Evolutionary conservation across 345 rosid genomes (phyloP).

Genomic region (Populus simonii): DNA sequence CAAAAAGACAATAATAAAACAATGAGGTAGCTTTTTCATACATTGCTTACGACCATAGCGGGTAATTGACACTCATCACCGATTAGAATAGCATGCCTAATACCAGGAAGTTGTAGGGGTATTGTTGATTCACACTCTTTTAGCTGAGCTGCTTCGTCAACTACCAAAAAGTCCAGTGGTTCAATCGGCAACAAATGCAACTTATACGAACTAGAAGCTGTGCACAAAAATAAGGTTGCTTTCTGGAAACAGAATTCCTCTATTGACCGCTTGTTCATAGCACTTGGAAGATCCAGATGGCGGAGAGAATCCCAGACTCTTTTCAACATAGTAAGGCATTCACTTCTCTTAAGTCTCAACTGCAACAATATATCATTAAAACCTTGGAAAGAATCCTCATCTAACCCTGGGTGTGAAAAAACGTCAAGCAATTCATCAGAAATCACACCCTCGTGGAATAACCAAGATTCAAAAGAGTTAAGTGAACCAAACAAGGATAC

Average conservation of each 20-base stretch:
- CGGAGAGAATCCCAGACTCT: constrained; percentile 9
- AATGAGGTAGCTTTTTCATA: constrained; percentile 6
- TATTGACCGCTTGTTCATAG: not conserved
- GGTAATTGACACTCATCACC: constrained; percentile 60
- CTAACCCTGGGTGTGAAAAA: constrained; percentile 14
- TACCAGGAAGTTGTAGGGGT: constrained; percentile 43
- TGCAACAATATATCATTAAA: not conserved
- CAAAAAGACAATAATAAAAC: not conserved
- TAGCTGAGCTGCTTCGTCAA: constrained; percentile 66
- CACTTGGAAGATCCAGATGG: constrained; percentile 27
- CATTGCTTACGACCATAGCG: constrained; percentile 45
- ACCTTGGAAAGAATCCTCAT: not conserved
- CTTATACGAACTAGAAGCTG: constrained; percentile 37
- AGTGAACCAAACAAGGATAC: constrained; percentile 22
- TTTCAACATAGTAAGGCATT: constrained; percentile 29
- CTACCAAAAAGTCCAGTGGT: constrained; percentile 41
- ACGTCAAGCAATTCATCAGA: constrained; percentile 25
- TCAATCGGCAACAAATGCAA: constrained; percentile 20
- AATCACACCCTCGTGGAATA: constrained; percentile 14
- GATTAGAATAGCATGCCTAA: constrained; percentile 40
- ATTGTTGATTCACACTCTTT: constrained; percentile 56
- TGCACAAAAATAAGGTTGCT: constrained; percentile 41
- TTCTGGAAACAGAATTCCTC: constrained; percentile 32
- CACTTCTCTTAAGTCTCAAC: constrained; percentile 13
- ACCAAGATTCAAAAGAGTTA: constrained; percentile 14